Percentiles rank a stretch among this genome's conserved stretches.
Evolutionary conservation across 805 yeast genomes (phyloP).

Genomic region (Wickerhamiella kurtzmanii): DNA sequence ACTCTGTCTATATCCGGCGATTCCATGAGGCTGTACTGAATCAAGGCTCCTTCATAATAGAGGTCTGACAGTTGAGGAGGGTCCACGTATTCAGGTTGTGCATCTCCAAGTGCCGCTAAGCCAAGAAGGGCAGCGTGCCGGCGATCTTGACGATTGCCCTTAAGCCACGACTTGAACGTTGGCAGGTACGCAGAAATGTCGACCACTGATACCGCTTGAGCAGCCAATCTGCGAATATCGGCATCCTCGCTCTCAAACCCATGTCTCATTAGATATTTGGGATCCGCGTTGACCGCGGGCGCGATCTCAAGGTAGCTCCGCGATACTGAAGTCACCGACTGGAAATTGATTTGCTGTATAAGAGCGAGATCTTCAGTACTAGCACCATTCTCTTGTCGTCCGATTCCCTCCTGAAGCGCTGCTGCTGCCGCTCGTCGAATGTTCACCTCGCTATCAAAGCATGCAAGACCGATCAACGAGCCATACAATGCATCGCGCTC

Average conservation of each 20-base stretch:
- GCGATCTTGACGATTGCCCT: neutral
- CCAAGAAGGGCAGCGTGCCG: constrained; percentile 11
- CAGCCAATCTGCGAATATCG: constrained; percentile 32
- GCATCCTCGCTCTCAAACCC: constrained; percentile 30
- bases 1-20: neutral
- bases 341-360: constrained; percentile 47
- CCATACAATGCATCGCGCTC: constrained; percentile 16
- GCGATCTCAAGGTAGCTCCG: constrained; percentile 32
- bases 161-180: neutral
- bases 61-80: constrained; percentile 1
- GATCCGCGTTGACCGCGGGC: constrained; percentile 15
- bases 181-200: neutral
- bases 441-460: constrained; percentile 62
- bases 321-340: constrained; percentile 32
- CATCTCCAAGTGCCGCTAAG: constrained; percentile 3
- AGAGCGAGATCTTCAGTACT: constrained; percentile 28
- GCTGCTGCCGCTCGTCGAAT: constrained; percentile 76
- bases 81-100: neutral
- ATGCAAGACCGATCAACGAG: constrained; percentile 37
- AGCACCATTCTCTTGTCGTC: constrained; percentile 45
- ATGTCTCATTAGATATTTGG: constrained; percentile 24
- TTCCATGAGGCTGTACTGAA: neutral
- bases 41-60: constrained; percentile 6
- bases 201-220: constrained; percentile 25
- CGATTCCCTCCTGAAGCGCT: constrained; percentile 73